phyloP scores from a whole-genome alignment of 306 rosid genomes.

The Acacia acuminata region DNA sequence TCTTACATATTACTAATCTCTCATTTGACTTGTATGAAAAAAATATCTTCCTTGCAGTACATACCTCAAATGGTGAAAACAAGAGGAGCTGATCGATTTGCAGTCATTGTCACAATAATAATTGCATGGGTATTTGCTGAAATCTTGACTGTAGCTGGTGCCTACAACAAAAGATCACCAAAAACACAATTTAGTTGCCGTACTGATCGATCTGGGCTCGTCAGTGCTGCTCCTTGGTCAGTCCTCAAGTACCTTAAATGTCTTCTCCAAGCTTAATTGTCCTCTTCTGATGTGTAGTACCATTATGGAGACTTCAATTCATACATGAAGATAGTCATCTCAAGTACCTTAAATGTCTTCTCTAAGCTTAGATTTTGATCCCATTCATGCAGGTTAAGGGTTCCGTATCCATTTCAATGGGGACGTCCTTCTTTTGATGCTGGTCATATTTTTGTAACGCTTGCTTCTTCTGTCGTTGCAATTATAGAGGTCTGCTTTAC shows the following conservation, averaged over 20 bases:
- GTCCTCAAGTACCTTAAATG: constrained; percentile 21
- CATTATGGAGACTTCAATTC: constrained; percentile 8
- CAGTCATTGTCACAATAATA: constrained; percentile 59
- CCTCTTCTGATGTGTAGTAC: not conserved
- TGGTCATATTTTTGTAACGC: constrained; percentile 73
- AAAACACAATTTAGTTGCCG: constrained; percentile 82
- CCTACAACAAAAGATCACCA: constrained; percentile 59
- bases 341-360: not conserved
- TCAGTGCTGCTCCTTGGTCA: constrained; percentile 80
- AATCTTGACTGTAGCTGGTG: constrained; percentile 86
- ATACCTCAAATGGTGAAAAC: constrained; percentile 50
- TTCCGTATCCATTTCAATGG: constrained; percentile 98
- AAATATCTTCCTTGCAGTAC: constrained; percentile 59
- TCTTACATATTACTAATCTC: not conserved
- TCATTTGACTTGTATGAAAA: constrained; percentile 30
- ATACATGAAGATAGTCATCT: not conserved
- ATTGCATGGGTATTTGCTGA: constrained; percentile 82
- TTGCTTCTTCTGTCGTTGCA: constrained; percentile 78
- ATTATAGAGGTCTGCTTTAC: constrained; percentile 60
- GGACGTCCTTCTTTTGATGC: constrained; percentile 70
- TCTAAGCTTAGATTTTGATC: constrained; percentile 9
- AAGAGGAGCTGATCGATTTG: constrained; percentile 56
- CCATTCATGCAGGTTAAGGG: constrained; percentile 66
- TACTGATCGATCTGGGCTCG: constrained; percentile 91
- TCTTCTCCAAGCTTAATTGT: constrained; percentile 14